A percentile compares a stretch with the other conserved stretches of the same genome.
phyloP scores from a whole-genome alignment of 1,139 yeast genomes.

The Sugiyamaella paludigena region DNA sequence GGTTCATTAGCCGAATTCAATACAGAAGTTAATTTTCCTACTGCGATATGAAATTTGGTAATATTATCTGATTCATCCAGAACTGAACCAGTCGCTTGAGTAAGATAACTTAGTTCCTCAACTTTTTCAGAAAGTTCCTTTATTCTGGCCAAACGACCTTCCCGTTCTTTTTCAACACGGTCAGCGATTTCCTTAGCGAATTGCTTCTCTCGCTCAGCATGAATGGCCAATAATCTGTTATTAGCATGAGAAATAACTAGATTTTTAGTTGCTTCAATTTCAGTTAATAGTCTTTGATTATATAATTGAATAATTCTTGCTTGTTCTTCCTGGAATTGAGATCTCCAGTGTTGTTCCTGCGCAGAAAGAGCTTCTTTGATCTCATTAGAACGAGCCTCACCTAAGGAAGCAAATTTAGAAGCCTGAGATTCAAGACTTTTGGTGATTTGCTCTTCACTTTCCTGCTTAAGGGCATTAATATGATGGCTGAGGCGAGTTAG shows the following conservation, averaged over 20 bases:
- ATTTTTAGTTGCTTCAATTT: conserved; percentile 66
- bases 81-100: conserved; percentile 56
- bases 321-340: conserved; percentile 62
- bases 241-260: conserved; percentile 72
- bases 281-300: conserved; percentile 57
- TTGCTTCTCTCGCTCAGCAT: conserved; percentile 68
- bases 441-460: conserved; percentile 28
- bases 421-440: conserved; percentile 29
- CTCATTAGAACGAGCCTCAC: conserved; percentile 31
- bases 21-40: conserved; percentile 52
- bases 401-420: conserved; percentile 29
- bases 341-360: conserved; percentile 53
- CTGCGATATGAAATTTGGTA: conserved; percentile 55
- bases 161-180: conserved; percentile 75
- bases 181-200: conserved; percentile 63
- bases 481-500: conserved; percentile 32
- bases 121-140: conserved; percentile 58
- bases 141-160: conserved; percentile 72
- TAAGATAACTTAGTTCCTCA: conserved; percentile 56
- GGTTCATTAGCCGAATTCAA: conserved; percentile 41
- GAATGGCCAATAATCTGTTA: conserved; percentile 70
- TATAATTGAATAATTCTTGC: conserved; percentile 62
- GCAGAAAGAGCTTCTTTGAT: conserved; percentile 44
- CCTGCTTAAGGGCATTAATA: conserved; percentile 28
- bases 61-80: conserved; percentile 56